Conservation (phyloP, 2,329 filamentous ascomycete species). For the Diaporthe ampelina region DNA sequence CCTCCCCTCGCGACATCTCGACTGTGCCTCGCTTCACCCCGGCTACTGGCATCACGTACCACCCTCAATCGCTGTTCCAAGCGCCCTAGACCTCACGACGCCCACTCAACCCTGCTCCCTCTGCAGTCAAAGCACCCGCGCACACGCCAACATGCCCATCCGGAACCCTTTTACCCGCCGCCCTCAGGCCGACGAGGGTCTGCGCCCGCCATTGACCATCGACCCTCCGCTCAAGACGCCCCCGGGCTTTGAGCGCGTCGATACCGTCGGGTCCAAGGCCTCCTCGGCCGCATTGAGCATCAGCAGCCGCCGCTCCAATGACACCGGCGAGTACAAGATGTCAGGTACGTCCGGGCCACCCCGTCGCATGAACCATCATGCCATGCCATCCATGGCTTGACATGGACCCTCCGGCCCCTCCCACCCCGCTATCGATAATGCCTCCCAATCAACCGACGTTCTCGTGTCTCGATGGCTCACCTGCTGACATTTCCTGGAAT, state of each 20-base stretch:
- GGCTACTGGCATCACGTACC: background rate
- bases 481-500: slow-evolving; percentile 9
- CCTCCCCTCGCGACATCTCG: background rate
- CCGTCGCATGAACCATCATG: slow-evolving; percentile 26
- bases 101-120: background rate
- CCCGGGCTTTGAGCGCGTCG: slow-evolving; percentile 71
- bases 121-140: slow-evolving; percentile 30
- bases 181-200: slow-evolving; percentile 66
- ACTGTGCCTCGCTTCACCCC: slow-evolving; percentile 2
- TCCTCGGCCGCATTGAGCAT: slow-evolving; percentile 74
- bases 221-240: slow-evolving; percentile 56
- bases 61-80: background rate
- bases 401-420: too few relatives aligned
- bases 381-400: too few relatives aligned
- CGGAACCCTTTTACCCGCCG: slow-evolving; percentile 80
- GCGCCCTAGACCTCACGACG: background rate
- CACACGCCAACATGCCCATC: slow-evolving; percentile 70
- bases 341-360: slow-evolving; percentile 71
- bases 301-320: slow-evolving; percentile 68
- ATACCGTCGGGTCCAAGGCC: slow-evolving; percentile 73
- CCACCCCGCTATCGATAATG: background rate
- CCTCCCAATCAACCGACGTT: too few relatives aligned
- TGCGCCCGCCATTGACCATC: slow-evolving; percentile 54
- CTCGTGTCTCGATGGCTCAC: too few relatives aligned
- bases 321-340: slow-evolving; percentile 83